Conservation (phyloP, 768 basidiomycete species). For the Amanita subjunquillea region DNA sequence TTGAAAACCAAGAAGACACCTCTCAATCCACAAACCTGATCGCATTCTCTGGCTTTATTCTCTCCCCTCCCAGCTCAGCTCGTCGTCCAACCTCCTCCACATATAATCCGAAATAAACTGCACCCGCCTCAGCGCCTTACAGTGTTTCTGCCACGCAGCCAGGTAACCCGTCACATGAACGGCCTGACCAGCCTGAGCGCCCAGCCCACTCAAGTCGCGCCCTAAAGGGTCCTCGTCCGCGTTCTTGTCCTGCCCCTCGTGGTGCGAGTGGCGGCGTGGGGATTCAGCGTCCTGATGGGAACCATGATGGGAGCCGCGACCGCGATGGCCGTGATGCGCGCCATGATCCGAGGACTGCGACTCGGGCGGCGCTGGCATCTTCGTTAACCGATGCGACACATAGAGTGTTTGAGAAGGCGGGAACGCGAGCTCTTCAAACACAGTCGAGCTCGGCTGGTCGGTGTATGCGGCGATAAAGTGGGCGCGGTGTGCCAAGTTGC, state of each 20-base stretch:
- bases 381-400: neutral
- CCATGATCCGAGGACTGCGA: neutral
- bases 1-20: no score
- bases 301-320: neutral
- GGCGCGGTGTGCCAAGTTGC: neutral
- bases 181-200: constrained; percentile 13
- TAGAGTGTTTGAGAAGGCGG: neutral
- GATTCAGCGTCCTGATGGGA: neutral
- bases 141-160: constrained; percentile 33
- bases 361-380: neutral
- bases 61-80: constrained; percentile 21
- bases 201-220: neutral
- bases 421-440: neutral
- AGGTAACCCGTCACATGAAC: constrained; percentile 24
- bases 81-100: constrained; percentile 28
- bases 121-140: constrained; percentile 26
- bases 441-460: neutral
- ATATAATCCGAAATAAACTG: constrained; percentile 28
- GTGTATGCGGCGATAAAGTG: neutral
- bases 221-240: no score
- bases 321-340: neutral
- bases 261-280: no score
- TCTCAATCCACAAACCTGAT: neutral
- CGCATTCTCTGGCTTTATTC: constrained; percentile 1
- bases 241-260: no score